Evolutionary conservation across 495 filamentous ascomycete genomes (phyloP), one percentile per base, ranked within the genome.

Genomic region (Tuber melanosporum): DNA sequence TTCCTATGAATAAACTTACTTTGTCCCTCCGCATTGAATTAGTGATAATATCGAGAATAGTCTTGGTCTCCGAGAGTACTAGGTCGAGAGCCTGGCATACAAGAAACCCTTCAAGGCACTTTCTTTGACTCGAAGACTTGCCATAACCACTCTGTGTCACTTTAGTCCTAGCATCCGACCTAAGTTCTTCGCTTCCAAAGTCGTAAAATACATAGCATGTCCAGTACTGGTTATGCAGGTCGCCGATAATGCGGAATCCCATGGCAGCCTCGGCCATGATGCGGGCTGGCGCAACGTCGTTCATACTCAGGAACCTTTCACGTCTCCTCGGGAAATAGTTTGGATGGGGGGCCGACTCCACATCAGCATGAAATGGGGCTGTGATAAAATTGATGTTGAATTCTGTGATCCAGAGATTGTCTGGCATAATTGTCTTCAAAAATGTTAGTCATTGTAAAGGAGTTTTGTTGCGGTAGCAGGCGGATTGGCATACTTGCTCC

Each of bases 351-450:
- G 70, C 6, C 43, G 6, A 45, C n/a, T 41, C 70, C 43, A 41
- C n/a, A 7, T 71, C n/a, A 22, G 10, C 14, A 9, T 22, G 14
- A 14, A 5, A 4, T 71, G 70, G 43, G 70, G 32, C 70, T 22
- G 70, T 45, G 43, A 71, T 45, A 10, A 71, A 71, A 45, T 71
- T 71, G 32, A 71, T 36, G 20, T 41, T 71, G 43, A 71, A 71
- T 45, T 71, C 70, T 45, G 43, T 45, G 14, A 71, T 45, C 70
- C 70, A 71, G n/a, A 71, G 39, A 71, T 71, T 42, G 70, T 71
- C 70, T 41, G 70, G 70, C 32, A 71, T 32, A n/a, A 45, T 45
- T 41, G 70, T 71, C 70, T 71, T 62, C 22, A n/a, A 12, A 62
- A 10, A 62, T 62, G 9, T 62, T 14, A 62, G n/a, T 10, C n/a